These are phyloP conservation scores for Linderniella brevidens DNA, from an alignment of 257 asterid species.

Conservation along the genomic window DNA sequence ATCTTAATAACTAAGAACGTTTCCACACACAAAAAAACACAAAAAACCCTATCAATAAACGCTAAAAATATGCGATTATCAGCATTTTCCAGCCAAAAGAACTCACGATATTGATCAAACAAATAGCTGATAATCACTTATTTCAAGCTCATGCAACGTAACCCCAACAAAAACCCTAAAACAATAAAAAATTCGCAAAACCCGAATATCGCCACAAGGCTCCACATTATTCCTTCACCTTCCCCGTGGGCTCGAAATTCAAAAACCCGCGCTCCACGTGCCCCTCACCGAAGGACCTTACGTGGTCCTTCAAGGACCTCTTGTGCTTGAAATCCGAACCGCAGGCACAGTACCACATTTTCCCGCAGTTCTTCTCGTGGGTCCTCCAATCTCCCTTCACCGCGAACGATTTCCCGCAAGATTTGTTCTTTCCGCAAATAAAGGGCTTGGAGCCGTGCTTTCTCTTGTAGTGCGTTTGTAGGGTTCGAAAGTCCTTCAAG, in stretches of 20 bases:
- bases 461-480: constrained; percentile 81
- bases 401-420: constrained; percentile 59
- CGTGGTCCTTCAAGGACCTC: constrained; percentile 78
- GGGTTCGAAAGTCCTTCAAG: constrained; percentile 70
- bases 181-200: too few species aligned
- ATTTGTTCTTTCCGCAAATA: constrained; percentile 50
- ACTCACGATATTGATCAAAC: too few species aligned
- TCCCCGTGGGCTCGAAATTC: too few species aligned
- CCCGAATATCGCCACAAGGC: too few species aligned
- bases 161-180: too few species aligned
- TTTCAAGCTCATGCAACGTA: too few species aligned
- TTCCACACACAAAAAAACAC: too few species aligned
- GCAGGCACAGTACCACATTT: constrained; percentile 68
- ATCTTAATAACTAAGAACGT: too few species aligned
- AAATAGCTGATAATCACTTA: too few species aligned
- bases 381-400: constrained; percentile 94
- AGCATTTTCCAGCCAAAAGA: background rate
- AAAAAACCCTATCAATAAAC: too few species aligned
- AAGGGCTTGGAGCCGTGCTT: constrained; percentile 75
- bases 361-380: constrained; percentile 86
- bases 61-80: too few species aligned
- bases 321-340: constrained; percentile 91
- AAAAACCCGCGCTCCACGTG: constrained; percentile 16
- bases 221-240: too few species aligned
- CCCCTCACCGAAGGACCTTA: constrained; percentile 57